Conservation (phyloP, 2,329 filamentous ascomycete species). For the Colletotrichum kahawae region DNA sequence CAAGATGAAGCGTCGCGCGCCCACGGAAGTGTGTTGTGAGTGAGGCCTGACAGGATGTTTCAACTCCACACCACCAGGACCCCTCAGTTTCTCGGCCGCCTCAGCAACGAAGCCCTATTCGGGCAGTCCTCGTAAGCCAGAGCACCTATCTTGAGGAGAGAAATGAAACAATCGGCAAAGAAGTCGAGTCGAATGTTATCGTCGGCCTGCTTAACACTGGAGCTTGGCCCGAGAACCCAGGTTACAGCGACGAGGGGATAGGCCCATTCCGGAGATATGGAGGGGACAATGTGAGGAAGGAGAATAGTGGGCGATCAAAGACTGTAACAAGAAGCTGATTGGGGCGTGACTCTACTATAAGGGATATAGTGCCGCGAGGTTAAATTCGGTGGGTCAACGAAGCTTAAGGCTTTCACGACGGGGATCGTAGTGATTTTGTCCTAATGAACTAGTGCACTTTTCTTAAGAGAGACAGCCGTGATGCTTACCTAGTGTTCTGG, state of each 20-base stretch:
- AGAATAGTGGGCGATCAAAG: not conserved
- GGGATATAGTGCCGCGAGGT: not conserved
- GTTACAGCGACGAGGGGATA: constrained; percentile 14
- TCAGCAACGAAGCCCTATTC: not conserved
- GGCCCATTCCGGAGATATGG: constrained; percentile 8
- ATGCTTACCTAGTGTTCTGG: no score
- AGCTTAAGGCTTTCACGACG: no score
- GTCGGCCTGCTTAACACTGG: constrained; percentile 19
- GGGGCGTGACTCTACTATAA: constrained; percentile 16
- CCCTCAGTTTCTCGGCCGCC: constrained; percentile 11
- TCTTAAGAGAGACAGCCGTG: no score
- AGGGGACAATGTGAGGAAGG: constrained; percentile 13
- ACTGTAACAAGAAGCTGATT: constrained; percentile 22
- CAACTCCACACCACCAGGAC: constrained; percentile 9
- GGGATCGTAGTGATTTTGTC: no score
- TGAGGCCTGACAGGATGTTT: not conserved
- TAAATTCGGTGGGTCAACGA: not conserved
- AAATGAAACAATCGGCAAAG: not conserved
- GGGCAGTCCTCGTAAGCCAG: not conserved
- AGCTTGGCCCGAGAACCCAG: constrained; percentile 21
- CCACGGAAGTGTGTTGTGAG: not conserved
- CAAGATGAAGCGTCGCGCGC: not conserved
- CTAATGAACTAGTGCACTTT: no score
- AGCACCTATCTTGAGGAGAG: not conserved
- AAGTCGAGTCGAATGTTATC: constrained; percentile 10